A percentile compares a stretch with the other conserved stretches of the same genome.
Conservation (phyloP, 139 green algal species). For the Nannochloris sp. region DNA sequence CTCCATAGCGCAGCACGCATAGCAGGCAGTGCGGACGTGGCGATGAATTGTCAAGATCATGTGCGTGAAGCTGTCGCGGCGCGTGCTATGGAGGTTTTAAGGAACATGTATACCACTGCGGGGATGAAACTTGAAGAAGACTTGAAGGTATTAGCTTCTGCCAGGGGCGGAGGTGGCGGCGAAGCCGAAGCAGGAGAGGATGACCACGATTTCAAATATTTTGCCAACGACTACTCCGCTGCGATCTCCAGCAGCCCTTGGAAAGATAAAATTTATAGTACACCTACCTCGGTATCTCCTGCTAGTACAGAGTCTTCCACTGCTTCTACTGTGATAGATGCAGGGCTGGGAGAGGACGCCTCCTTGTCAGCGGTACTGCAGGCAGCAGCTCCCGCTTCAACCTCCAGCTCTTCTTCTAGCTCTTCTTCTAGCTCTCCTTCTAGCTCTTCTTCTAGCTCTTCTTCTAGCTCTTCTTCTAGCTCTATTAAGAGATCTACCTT, state of each 20-base stretch:
- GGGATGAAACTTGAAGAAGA: background rate
- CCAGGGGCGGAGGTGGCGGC: too few species aligned
- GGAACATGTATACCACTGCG: background rate
- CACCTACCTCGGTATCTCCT: too few species aligned
- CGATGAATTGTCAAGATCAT: background rate
- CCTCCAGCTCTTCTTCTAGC: too few species aligned
- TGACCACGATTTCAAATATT: background rate
- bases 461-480: too few species aligned
- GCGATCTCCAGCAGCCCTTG: background rate
- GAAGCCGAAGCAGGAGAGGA: background rate
- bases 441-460: too few species aligned
- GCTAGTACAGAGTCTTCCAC: too few species aligned
- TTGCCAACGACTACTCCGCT: background rate
- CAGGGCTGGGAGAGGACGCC: background rate
- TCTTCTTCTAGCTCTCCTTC: too few species aligned
- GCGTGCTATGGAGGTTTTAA: background rate
- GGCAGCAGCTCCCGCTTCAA: background rate
- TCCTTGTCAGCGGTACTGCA: background rate
- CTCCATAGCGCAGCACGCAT: background rate
- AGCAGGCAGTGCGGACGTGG: background rate
- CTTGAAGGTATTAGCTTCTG: background rate
- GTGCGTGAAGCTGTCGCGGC: background rate
- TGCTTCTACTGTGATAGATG: background rate
- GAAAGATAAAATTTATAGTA: too few species aligned
- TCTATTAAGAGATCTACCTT: too few species aligned